Evolutionary conservation across 495 filamentous ascomycete genomes (phyloP).

Genomic region (Aspergillus coremiiformis): DNA sequence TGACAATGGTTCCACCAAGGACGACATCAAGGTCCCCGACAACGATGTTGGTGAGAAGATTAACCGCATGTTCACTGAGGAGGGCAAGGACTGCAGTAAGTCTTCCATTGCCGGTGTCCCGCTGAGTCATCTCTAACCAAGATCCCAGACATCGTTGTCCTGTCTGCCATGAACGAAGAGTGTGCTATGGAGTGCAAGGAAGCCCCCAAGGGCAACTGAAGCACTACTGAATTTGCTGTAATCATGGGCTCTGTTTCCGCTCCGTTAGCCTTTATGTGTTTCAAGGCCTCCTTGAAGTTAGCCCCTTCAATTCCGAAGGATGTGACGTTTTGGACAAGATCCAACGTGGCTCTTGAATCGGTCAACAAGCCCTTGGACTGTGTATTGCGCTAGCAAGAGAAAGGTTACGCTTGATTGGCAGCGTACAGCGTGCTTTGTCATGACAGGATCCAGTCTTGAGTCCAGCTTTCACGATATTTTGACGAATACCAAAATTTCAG

Average conservation of each 20-base stretch:
- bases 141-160: slow-evolving; percentile 73
- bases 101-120: slow-evolving; percentile 16
- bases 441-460: slow-evolving; percentile 31
- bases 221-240: too few species aligned
- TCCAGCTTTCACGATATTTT: slow-evolving; percentile 42
- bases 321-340: slow-evolving; percentile 26
- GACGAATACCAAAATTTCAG: slow-evolving; percentile 33
- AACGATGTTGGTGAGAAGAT: slow-evolving; percentile 81
- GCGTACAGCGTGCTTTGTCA: slow-evolving; percentile 28
- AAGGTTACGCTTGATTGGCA: slow-evolving; percentile 35
- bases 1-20: slow-evolving; percentile 74
- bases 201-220: slow-evolving; percentile 46
- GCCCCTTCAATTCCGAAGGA: slow-evolving; percentile 24
- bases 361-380: slow-evolving; percentile 31
- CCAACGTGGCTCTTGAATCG: slow-evolving; percentile 18
- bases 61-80: slow-evolving; percentile 60
- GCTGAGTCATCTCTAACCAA: slow-evolving; percentile 3
- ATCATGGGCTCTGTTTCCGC: slow-evolving; percentile 22
- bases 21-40: slow-evolving; percentile 90
- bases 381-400: slow-evolving; percentile 30
- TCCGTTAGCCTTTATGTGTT: slow-evolving; percentile 31
- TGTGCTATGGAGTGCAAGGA: slow-evolving; percentile 90
- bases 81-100: slow-evolving; percentile 82
- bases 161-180: slow-evolving; percentile 94
- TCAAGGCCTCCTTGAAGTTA: slow-evolving; percentile 24